Evolutionary conservation across 352 stramenopile genomes (phyloP), one percentile per base, ranked within the genome.

Genomic region (Hyaloperonospora brassicae): DNA sequence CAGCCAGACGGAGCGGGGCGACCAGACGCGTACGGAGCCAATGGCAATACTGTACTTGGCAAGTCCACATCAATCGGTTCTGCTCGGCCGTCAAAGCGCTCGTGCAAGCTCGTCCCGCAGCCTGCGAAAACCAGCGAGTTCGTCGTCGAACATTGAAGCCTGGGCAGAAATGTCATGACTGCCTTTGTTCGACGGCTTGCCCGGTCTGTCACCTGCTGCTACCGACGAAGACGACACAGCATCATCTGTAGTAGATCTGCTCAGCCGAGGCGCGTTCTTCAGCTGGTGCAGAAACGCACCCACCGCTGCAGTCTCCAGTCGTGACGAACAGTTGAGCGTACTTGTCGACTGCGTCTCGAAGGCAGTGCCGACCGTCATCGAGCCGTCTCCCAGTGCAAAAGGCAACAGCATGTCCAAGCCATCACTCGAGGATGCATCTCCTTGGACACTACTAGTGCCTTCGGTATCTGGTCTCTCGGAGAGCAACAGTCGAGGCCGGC

Each of bases 221-320:
- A 50, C 17, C 17, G 17, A 17, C 17, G 17, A 17, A 17, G 17
- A 17, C 17, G 17, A 17, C 17, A 17, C 17, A 17, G 17, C 17
- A 17, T 17, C 42, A 5, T 30, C 45, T 1, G 50, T 49, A 11
- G 41, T 40, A 54, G 10, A 38, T 5, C 25, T 63, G 22, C 12
- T 72, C 24, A 93, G 55, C 2, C 73, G 76, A 22, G 80, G 83
- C 6, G 80, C 83, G 35, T 88, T 70, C 61, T 91, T 91, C 27
- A 93, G 57, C 47, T 91, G 76, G 47, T 91, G 70, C 1, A 93
- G 57, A 45, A 93, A 93, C 50, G 70, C 84, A 2, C 80, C 80
- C 25, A 93, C 79, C 0, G 76, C 82, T 9, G 78, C 79, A 8
- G 69, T 83, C 9, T 86, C 72, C 59, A 75, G 77, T 13, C 60